Conservation (phyloP, 768 basidiomycete species). For the Lentinula detonsa region DNA sequence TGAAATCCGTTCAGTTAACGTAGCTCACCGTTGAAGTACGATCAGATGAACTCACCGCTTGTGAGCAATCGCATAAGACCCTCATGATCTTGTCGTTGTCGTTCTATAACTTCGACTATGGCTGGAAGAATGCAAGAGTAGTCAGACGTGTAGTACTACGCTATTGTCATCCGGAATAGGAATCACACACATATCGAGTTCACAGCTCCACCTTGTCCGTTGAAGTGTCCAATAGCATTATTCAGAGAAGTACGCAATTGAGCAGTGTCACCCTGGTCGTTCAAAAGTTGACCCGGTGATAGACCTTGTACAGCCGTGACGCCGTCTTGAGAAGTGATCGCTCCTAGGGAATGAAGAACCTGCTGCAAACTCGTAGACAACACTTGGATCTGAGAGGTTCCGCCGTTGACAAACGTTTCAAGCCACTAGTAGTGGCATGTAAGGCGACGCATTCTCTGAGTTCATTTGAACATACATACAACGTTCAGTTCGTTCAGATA, state of each 20-base stretch:
- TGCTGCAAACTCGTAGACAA: constrained; percentile 56
- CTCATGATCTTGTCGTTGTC: constrained; percentile 71
- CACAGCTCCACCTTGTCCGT: constrained; percentile 11
- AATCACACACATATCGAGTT: constrained; percentile 13
- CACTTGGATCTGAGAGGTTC: constrained; percentile 64
- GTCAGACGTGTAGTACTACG: constrained; percentile 6
- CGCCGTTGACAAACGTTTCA: constrained; percentile 73
- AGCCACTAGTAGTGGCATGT: constrained; percentile 58
- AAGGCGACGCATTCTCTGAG: neutral
- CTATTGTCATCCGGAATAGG: constrained; percentile 9
- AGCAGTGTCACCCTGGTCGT: constrained; percentile 28
- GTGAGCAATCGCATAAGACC: constrained; percentile 59
- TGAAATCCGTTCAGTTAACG: neutral
- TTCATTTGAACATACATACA: constrained; percentile 28
- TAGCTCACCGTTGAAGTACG: neutral
- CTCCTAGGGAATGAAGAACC: constrained; percentile 51
- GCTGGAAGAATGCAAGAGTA: constrained; percentile 25
- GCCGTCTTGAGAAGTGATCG: constrained; percentile 8
- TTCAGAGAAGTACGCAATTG: constrained; percentile 33
- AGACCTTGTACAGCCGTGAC: constrained; percentile 30
- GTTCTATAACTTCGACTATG: constrained; percentile 56
- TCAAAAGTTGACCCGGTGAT: constrained; percentile 23
- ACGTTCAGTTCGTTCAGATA: constrained; percentile 76
- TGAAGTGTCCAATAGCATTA: constrained; percentile 25
- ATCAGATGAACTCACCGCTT: constrained; percentile 36